Conservation (phyloP, 2,329 filamentous ascomycete species). For the Xylariaceae sp. region DNA sequence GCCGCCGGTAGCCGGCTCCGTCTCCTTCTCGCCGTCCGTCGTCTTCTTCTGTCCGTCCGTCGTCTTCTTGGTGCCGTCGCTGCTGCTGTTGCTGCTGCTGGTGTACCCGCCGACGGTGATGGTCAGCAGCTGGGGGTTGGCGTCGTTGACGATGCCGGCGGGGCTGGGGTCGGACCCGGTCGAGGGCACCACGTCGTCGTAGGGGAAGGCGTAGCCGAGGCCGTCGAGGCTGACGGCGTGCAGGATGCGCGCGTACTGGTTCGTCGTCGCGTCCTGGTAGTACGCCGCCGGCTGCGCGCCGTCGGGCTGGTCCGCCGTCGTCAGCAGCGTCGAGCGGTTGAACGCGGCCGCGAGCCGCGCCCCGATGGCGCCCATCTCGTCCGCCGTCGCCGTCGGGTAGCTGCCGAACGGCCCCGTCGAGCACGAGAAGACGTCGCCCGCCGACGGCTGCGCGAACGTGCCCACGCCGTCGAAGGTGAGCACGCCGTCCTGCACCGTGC, state of each 20-base stretch:
- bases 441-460: constrained; percentile 37
- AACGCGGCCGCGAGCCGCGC: constrained; percentile 70
- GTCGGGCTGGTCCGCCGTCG: constrained; percentile 43
- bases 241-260: constrained; percentile 60
- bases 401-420: constrained; percentile 46
- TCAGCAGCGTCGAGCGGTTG: constrained; percentile 63
- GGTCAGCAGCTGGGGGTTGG: constrained; percentile 45
- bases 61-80: too few relatives aligned
- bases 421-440: constrained; percentile 27
- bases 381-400: constrained; percentile 30
- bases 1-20: too few relatives aligned
- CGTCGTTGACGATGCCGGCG: constrained; percentile 54
- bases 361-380: constrained; percentile 53
- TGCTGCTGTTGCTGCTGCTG: too few relatives aligned
- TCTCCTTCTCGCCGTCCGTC: too few relatives aligned
- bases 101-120: constrained; percentile 53
- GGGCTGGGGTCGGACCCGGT: constrained; percentile 43
- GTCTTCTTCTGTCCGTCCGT: too few relatives aligned
- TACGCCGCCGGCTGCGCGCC: constrained; percentile 41
- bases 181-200: constrained; percentile 58
- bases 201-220: constrained; percentile 62
- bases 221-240: constrained; percentile 53
- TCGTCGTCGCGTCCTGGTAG: constrained; percentile 48
- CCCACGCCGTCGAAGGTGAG: constrained; percentile 34
- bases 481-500: constrained; percentile 27